phyloP scores from a whole-genome alignment of 768 basidiomycete species.

The Mycena rosella region DNA sequence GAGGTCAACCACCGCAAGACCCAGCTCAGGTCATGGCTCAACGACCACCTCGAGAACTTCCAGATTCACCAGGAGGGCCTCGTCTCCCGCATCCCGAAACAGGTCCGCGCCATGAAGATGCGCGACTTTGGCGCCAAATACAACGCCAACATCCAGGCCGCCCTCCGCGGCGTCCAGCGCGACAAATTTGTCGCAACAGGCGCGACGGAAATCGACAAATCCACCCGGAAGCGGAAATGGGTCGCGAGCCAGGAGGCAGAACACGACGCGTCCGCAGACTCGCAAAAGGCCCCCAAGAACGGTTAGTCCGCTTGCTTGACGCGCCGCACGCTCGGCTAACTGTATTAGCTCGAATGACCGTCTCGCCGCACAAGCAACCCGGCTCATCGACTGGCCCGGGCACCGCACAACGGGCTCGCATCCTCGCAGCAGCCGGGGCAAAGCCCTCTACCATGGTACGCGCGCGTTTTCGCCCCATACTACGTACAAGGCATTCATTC shows the following conservation, averaged over 20 bases:
- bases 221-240: slow-evolving; percentile 84
- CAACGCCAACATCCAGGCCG: slow-evolving; percentile 79
- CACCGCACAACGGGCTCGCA: slow-evolving; percentile 62
- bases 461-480: background rate
- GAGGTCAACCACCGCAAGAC: slow-evolving; percentile 84
- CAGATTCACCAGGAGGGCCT: slow-evolving; percentile 81
- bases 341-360: slow-evolving; percentile 56
- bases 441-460: slow-evolving; percentile 60
- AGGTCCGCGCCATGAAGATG: slow-evolving; percentile 79
- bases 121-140: slow-evolving; percentile 85
- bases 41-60: slow-evolving; percentile 80
- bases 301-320: slow-evolving; percentile 55
- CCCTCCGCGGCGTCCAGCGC: slow-evolving; percentile 75
- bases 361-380: slow-evolving; percentile 68
- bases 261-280: slow-evolving; percentile 55
- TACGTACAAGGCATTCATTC: background rate
- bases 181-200: slow-evolving; percentile 67
- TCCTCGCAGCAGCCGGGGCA: slow-evolving; percentile 50
- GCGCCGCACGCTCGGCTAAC: background rate
- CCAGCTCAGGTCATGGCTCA: slow-evolving; percentile 82
- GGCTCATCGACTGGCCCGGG: slow-evolving; percentile 66
- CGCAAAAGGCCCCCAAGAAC: slow-evolving; percentile 67
- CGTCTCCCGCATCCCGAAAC: slow-evolving; percentile 80
- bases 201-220: slow-evolving; percentile 73
- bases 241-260: slow-evolving; percentile 72